Conservation (phyloP, 805 yeast species). For the Candida nanaspora region DNA sequence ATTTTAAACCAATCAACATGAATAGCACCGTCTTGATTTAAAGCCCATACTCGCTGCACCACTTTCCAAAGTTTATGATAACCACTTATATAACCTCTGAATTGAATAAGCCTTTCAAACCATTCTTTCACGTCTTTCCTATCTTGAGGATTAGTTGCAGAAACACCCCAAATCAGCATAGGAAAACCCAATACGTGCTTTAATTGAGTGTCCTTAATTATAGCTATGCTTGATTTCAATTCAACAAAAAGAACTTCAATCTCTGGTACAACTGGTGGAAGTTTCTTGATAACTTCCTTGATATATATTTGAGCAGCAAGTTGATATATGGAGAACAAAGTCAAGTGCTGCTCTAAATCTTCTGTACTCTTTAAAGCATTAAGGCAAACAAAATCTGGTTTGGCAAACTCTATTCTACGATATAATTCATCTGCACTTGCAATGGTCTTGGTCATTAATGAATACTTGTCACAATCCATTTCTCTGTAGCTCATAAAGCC, state of each 20-base stretch:
- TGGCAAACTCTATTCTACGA: slow-evolving; percentile 8
- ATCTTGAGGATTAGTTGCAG: slow-evolving; percentile 19
- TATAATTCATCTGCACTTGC: slow-evolving; percentile 11
- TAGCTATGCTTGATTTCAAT: slow-evolving; percentile 11
- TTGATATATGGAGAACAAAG: slow-evolving; percentile 29
- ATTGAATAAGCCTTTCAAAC: slow-evolving; percentile 23
- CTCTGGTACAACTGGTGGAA: slow-evolving; percentile 22
- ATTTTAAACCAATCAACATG: slow-evolving; percentile 34
- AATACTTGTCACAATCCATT: slow-evolving; percentile 16
- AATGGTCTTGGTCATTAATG: slow-evolving; percentile 10
- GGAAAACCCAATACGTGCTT: slow-evolving; percentile 30
- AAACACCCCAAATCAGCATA: slow-evolving; percentile 29
- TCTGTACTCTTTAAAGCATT: slow-evolving; percentile 11
- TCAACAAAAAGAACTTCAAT: slow-evolving; percentile 12
- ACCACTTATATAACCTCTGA: slow-evolving; percentile 23
- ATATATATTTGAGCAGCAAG: slow-evolving; percentile 19
- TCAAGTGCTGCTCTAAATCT: slow-evolving; percentile 23
- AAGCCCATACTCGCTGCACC: slow-evolving; percentile 29
- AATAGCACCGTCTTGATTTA: slow-evolving; percentile 25
- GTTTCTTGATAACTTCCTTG: slow-evolving; percentile 15
- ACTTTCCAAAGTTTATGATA: slow-evolving; percentile 22
- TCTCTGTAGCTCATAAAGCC: slow-evolving; percentile 11
- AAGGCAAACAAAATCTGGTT: slow-evolving; percentile 14
- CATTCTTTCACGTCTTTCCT: slow-evolving; percentile 17
- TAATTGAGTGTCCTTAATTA: slow-evolving; percentile 8